Conservation (phyloP, 1,284 basidiomycete genomes). For the Stereum hirsutum region DNA sequence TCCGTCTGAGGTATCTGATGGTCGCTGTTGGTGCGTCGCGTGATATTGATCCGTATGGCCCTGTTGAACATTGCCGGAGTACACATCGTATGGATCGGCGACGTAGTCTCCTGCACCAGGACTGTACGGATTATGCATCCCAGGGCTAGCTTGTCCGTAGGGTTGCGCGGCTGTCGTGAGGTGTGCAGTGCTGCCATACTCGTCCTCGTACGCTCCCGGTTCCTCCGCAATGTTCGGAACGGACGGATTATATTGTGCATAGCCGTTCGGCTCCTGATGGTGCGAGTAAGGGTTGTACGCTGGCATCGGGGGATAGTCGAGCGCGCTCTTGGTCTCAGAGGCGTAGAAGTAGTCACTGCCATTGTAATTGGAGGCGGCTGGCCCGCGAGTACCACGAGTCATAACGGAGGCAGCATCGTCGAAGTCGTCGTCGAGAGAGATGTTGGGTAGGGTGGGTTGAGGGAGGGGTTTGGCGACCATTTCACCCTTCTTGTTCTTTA, state of each 20-base stretch:
- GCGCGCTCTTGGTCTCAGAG: slow-evolving; percentile 34
- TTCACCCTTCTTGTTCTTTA: slow-evolving; percentile 92
- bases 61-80: slow-evolving; percentile 15
- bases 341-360: slow-evolving; percentile 31
- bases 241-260: slow-evolving; percentile 48
- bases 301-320: slow-evolving; percentile 55
- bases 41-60: slow-evolving; percentile 5
- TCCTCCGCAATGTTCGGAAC: slow-evolving; percentile 42
- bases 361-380: slow-evolving; percentile 35
- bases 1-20: slow-evolving; percentile 1
- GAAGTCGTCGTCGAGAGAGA: slow-evolving; percentile 77
- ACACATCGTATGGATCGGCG: slow-evolving; percentile 38
- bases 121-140: neutral
- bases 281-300: slow-evolving; percentile 48
- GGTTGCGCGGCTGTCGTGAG: slow-evolving; percentile 47
- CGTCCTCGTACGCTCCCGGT: slow-evolving; percentile 49
- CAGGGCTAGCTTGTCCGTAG: slow-evolving; percentile 26
- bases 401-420: slow-evolving; percentile 53
- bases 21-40: slow-evolving; percentile 2
- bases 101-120: slow-evolving; percentile 19
- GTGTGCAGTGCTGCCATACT: slow-evolving; percentile 51
- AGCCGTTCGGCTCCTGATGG: slow-evolving; percentile 34
- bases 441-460: slow-evolving; percentile 93
- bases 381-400: slow-evolving; percentile 47
- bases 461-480: slow-evolving; percentile 75